Conservation (phyloP, 2,329 filamentous ascomycete genomes). For the Tolypocladium ophioglossoides region DNA sequence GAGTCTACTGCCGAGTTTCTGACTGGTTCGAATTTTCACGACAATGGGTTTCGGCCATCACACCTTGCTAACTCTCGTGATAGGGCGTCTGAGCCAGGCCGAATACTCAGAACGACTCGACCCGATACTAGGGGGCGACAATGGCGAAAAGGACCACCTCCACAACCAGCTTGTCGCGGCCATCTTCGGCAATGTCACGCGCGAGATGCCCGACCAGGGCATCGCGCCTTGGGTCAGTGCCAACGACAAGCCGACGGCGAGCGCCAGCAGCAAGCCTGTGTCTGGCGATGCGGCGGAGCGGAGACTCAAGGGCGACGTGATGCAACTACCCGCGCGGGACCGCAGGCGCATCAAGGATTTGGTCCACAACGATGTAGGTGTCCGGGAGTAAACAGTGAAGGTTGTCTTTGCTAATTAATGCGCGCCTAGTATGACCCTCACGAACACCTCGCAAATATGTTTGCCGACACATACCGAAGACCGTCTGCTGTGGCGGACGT, state of each 20-base stretch:
- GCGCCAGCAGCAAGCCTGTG: conserved; percentile 48
- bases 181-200: conserved; percentile 58
- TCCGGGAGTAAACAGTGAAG: not conserved
- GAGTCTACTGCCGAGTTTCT: conserved; percentile 52
- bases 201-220: conserved; percentile 57
- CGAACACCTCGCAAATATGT: conserved; percentile 41
- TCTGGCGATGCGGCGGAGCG: conserved; percentile 56
- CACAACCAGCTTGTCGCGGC: conserved; percentile 59
- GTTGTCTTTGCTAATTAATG: conserved; percentile 8
- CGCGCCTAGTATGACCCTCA: conserved; percentile 39
- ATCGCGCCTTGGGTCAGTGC: conserved; percentile 62
- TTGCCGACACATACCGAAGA: conserved; percentile 38
- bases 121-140: conserved; percentile 44
- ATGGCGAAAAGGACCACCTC: conserved; percentile 49
- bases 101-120: conserved; percentile 51
- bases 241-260: conserved; percentile 53
- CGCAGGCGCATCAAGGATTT: conserved; percentile 57
- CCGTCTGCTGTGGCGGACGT: conserved; percentile 43
- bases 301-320: conserved; percentile 57
- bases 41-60: not conserved
- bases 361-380: conserved; percentile 44
- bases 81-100: conserved; percentile 52
- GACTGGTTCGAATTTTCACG: conserved; percentile 35
- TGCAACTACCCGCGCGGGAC: conserved; percentile 58
- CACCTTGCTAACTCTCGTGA: conserved; percentile 15